Percentiles rank a stretch among this genome's conserved stretches.
Evolutionary conservation across 208 protist species (phyloP).

Genomic region (Vickermania spadyakhi): DNA sequence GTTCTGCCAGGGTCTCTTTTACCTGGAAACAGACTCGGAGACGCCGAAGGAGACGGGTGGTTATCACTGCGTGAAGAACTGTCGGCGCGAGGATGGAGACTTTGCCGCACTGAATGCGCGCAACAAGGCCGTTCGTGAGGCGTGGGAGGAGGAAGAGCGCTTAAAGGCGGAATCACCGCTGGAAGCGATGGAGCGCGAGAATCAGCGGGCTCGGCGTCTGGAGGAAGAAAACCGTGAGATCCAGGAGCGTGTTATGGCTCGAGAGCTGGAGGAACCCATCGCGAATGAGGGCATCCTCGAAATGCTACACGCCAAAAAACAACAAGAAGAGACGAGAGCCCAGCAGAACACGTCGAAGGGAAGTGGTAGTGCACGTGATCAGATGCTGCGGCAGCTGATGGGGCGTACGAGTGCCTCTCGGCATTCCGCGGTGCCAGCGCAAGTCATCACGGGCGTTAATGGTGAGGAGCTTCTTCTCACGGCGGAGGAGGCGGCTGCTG

Average conservation of each 20-base stretch:
- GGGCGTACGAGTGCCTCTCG: neutral
- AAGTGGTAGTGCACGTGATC: neutral
- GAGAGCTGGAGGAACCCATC: slow-evolving; percentile 19
- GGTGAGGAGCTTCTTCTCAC: neutral
- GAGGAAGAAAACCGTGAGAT: slow-evolving; percentile 59
- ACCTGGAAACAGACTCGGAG: slow-evolving; percentile 61
- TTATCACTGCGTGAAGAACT: slow-evolving; percentile 59
- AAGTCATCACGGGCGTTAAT: neutral
- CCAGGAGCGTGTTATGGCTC: slow-evolving; percentile 34
- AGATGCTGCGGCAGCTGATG: neutral
- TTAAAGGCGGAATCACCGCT: slow-evolving; percentile 48
- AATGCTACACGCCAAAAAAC: slow-evolving; percentile 13
- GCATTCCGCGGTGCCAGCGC: neutral
- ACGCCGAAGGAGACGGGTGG: slow-evolving; percentile 75
- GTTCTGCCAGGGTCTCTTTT: slow-evolving; percentile 57
- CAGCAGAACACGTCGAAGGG: neutral
- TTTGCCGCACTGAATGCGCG: slow-evolving; percentile 54
- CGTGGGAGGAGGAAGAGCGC: slow-evolving; percentile 36
- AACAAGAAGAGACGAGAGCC: neutral
- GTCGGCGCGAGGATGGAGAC: slow-evolving; percentile 55
- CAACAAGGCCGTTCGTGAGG: slow-evolving; percentile 39
- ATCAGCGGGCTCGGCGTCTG: slow-evolving; percentile 42
- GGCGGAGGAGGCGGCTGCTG: neutral
- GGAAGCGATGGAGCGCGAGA: slow-evolving; percentile 69
- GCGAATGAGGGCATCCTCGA: slow-evolving; percentile 25